Conservation (phyloP, 208 protist species). For the Acanthamoeba rhysodes region DNA sequence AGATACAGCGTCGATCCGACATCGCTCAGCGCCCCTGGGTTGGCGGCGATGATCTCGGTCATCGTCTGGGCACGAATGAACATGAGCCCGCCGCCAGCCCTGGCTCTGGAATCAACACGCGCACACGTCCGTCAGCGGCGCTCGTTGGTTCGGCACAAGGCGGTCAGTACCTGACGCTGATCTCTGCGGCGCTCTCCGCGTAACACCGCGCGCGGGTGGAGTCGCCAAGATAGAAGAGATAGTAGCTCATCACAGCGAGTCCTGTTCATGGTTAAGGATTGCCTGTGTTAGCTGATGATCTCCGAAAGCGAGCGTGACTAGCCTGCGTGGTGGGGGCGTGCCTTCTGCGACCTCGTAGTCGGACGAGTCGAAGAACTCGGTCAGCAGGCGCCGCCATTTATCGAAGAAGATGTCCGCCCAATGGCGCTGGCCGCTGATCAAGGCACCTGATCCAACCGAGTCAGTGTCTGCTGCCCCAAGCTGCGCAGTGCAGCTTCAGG, state of each 20-base stretch:
- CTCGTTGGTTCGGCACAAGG: neutral
- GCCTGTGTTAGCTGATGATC: no score
- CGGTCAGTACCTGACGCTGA: neutral
- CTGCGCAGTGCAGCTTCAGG: no score
- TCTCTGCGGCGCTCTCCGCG: neutral
- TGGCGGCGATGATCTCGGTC: neutral
- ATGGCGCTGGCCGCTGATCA: neutral
- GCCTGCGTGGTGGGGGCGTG: neutral
- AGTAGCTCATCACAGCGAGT: slow-evolving; percentile 1
- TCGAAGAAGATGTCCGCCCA: slow-evolving; percentile 40
- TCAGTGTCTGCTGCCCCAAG: no score
- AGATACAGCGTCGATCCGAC: neutral
- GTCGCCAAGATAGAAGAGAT: neutral
- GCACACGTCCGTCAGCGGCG: neutral
- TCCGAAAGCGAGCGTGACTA: no score
- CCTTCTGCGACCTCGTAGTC: slow-evolving; percentile 40
- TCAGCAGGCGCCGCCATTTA: neutral
- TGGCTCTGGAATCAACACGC: neutral
- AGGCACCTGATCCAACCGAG: neutral
- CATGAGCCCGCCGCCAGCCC: neutral
- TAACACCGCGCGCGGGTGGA: neutral
- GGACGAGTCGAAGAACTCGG: slow-evolving; percentile 4
- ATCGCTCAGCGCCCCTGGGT: neutral
- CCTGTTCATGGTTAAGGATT: neutral
- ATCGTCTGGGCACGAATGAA: neutral